phyloP scores from a whole-genome alignment of 306 rosid genomes.

The Prunus armeniaca region DNA sequence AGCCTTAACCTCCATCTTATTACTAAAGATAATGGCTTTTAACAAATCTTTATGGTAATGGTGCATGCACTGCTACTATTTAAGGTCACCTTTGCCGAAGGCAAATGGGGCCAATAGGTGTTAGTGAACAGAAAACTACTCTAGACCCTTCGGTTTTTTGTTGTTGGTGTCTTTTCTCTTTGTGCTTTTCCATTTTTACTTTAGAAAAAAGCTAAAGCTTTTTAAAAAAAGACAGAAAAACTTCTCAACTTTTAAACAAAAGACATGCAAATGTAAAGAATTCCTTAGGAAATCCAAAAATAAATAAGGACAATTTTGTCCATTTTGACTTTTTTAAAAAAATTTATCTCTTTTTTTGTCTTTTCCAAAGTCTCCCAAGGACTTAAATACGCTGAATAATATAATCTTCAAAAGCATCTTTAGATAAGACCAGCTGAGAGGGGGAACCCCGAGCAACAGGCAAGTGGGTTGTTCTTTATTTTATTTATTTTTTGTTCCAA shows the following conservation, averaged over 20 bases:
- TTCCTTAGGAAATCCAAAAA: no score
- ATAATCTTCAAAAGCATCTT: neutral
- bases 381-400: neutral
- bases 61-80: neutral
- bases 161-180: slow-evolving; percentile 12
- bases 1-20: no score
- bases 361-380: no score
- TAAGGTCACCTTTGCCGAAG: neutral
- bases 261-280: no score
- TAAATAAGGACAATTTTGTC: no score
- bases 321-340: no score
- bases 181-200: no score
- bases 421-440: neutral
- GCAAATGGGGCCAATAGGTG: slow-evolving; percentile 55
- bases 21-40: neutral
- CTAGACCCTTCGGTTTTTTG: slow-evolving; percentile 7
- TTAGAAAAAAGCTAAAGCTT: no score
- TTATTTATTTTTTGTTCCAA: neutral
- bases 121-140: slow-evolving; percentile 37
- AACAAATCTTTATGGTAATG: neutral
- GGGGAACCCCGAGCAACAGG: neutral
- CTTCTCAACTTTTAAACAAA: no score
- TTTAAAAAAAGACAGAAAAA: no score
- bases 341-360: no score
- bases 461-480: neutral